Evolutionary conservation across 2,329 filamentous ascomycete species (phyloP).

Genomic region (Zalaria sp.): DNA sequence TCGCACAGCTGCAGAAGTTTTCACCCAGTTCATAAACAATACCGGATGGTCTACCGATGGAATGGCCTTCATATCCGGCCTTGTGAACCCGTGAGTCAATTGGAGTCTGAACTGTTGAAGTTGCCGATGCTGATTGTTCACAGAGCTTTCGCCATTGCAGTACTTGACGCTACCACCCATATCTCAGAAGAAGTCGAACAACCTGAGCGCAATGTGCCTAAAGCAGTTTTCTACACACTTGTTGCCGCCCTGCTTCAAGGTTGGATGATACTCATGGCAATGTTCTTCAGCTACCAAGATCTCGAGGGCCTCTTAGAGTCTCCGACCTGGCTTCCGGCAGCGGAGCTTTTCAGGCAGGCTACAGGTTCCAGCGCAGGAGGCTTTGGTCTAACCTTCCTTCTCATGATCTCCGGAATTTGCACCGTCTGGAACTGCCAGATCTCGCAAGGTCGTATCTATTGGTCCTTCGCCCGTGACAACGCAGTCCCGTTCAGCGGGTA

Average conservation of each 20-base stretch:
- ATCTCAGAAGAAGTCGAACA: conserved; percentile 29
- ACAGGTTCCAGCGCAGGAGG: conserved; percentile 26
- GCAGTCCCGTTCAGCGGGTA: conserved; percentile 8
- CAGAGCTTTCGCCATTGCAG: too few species aligned
- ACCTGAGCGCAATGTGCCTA: too few species aligned
- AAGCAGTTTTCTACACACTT: too few species aligned
- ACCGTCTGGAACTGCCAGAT: conserved; percentile 25
- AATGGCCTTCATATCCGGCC: conserved; percentile 42
- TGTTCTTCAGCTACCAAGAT: too few species aligned
- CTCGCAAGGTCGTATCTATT: conserved; percentile 21
- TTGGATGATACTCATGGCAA: too few species aligned
- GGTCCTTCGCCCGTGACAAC: conserved; percentile 32
- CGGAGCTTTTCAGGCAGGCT: conserved; percentile 33
- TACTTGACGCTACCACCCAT: conserved; percentile 39
- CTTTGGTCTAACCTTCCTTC: conserved; percentile 27
- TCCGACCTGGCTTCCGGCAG: conserved; percentile 27
- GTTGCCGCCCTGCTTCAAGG: too few species aligned
- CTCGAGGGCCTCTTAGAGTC: too few species aligned
- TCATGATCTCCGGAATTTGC: conserved; percentile 29
- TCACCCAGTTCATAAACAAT: conserved; percentile 36
- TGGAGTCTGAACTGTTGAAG: too few species aligned
- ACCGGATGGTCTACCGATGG: conserved; percentile 38
- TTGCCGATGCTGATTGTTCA: too few species aligned
- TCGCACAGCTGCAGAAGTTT: conserved; percentile 28
- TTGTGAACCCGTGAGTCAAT: conserved; percentile 31